Percentiles rank a stretch among this genome's conserved stretches.
Evolutionary conservation across 2,329 filamentous ascomycete genomes (phyloP).

Genomic region (Ceratocystis variospora): DNA sequence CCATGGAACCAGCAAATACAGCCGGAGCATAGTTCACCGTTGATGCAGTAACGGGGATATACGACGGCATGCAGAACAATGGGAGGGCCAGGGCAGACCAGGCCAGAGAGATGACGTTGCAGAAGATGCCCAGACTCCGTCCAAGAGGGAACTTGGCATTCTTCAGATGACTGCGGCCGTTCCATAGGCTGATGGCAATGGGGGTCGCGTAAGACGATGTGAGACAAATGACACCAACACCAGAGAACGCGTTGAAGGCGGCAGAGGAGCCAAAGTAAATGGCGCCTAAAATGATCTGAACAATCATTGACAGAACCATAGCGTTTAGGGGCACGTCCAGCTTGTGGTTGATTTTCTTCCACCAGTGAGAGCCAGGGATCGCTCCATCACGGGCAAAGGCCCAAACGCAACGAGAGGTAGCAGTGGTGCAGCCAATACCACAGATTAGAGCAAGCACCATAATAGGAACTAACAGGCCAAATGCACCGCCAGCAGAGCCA

Average conservation of each 20-base stretch:
- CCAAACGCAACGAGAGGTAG: constrained; percentile 53
- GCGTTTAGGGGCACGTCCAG: constrained; percentile 55
- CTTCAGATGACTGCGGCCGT: constrained; percentile 45
- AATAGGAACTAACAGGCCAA: constrained; percentile 49
- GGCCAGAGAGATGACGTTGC: constrained; percentile 50
- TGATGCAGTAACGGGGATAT: constrained; percentile 42
- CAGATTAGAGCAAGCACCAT: constrained; percentile 54
- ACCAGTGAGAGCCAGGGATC: constrained; percentile 47
- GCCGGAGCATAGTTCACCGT: constrained; percentile 63
- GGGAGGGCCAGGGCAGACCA: constrained; percentile 58
- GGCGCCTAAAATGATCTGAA: constrained; percentile 49
- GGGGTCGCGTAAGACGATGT: constrained; percentile 56
- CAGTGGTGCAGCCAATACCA: constrained; percentile 55
- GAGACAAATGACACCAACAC: constrained; percentile 55
- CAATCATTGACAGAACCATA: constrained; percentile 56
- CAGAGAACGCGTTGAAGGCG: constrained; percentile 61
- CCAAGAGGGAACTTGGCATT: constrained; percentile 49
- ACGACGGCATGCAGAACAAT: constrained; percentile 59
- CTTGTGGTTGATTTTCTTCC: constrained; percentile 47
- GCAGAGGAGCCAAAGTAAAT: constrained; percentile 57
- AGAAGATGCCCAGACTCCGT: constrained; percentile 39
- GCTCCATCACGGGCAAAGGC: constrained; percentile 58
- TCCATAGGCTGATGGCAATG: constrained; percentile 49
- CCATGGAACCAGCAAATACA: constrained; percentile 54
- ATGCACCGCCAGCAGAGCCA: constrained; percentile 45